Base-by-base conservation (phyloP, 2,329 filamentous ascomycete species). In the Aureobasidium lini region DNA sequence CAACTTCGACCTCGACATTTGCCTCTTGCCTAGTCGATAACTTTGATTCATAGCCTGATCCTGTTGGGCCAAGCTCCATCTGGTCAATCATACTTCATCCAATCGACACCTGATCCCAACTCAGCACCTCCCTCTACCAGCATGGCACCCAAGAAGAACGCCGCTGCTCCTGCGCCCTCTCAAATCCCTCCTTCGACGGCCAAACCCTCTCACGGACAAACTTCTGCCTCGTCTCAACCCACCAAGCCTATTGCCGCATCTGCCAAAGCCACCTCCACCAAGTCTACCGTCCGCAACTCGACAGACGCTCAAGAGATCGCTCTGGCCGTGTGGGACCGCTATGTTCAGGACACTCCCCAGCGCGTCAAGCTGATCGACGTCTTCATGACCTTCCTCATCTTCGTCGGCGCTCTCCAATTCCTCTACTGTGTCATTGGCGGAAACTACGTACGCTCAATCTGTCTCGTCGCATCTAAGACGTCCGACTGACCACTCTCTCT, bases 391-490 rank as follows among this genome's bases (percentile, higher is more conserved):
- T 99, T 96, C 73, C 78, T 99, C 61, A 84, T 94, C 23, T 80
- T 86, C 1, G 89, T 95, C 4, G 94, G 91, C 53, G 90, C 79
- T n/a, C 73, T 97, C 68, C 94, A 99, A 76, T 97, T 99, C 74
- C 73, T 89, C 62, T 99, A 99, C 76, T 96, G 93, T 72, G 79
- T 96, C 59, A 70, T 97, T 66, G 90, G 85, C 58, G 94, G 94
- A 65, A 97, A 96, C 76, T 99, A 93, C 70, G 94, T 99, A 83
- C 63, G 90, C 83, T 49, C 36, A 54, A 29, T 31, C 32, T 29
- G 13, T 16, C 40, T 29, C 13, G 40, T 46, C 52, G 52, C 52
- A 50, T 52, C 13, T 28, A 15, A 29, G 2, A 39, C 18, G 9
- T 13, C 13, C 5, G 9, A 23, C 54, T 58, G 10, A 49, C 28